Evolutionary conservation across 176 grass and related monocot species (phyloP).

Genomic region (Triticum timopheevii): DNA sequence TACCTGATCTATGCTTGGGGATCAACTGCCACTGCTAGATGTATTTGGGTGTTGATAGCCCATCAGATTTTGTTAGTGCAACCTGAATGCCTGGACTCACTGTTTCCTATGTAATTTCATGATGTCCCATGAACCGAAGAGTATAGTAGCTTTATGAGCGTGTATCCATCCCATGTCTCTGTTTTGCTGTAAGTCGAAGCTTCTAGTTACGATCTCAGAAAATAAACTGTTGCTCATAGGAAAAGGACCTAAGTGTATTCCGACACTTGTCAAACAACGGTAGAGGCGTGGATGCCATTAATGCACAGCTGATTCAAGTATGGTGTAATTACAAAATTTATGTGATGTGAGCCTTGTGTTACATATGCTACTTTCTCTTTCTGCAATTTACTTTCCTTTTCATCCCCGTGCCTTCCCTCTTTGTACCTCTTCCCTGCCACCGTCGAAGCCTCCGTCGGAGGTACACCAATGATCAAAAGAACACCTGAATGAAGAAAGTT

Average conservation of each 20-base stretch:
- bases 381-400: background rate
- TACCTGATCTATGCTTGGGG: background rate
- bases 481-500: background rate
- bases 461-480: background rate
- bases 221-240: background rate
- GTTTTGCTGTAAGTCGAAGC: background rate
- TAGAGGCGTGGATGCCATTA: background rate
- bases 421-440: background rate
- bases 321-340: background rate
- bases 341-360: background rate
- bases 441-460: background rate
- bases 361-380: background rate
- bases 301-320: background rate
- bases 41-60: background rate
- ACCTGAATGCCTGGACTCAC: background rate
- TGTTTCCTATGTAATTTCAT: background rate
- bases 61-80: background rate
- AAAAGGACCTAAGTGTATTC: background rate
- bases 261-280: background rate
- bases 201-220: background rate
- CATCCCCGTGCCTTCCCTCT: background rate
- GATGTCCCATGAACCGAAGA: background rate
- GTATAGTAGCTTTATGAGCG: slow-evolving; percentile 4
- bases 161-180: background rate
- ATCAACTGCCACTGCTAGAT: background rate